Evolutionary conservation across 768 basidiomycete species (phyloP), one percentile per base, ranked within the genome.

Genomic region (Termitomyces bulborhizus): DNA sequence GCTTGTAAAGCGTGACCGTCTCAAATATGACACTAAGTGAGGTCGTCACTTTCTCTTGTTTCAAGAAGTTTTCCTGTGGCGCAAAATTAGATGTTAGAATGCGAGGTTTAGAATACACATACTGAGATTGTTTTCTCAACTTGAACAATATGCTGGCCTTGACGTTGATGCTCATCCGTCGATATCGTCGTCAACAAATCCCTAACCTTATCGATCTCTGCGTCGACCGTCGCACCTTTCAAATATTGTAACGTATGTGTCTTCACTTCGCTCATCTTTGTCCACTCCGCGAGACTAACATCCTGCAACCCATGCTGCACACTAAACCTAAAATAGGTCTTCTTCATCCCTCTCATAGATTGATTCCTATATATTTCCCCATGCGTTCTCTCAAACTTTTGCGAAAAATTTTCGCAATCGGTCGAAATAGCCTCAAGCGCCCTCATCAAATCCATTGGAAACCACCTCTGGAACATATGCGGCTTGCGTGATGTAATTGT

Each of bases 231-330:
- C n/a, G 34, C 37, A 5, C 36, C 18, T 7, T 9, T 7, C 26
- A 54, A n/a, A 37, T 57, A 57, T 9, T 47, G 44, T 24, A 37
- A 2, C 12, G 57, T 55, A 47, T 59, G 57, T 15, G 57, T 48
- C 46, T 36, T 48, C 26, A 59, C 57, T 2, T 59, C 54, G 18
- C 44, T 41, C 46, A 55, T n/a, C 34, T 29, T 52, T 34, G 43
- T 50, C 54, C 54, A 59, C n/a, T 59, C 50, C 18, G 45, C 46
- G 11, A 55, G 36, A 12, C 45, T 41, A 8, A 54, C 53, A 4
- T 51, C 44, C 51, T 59, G 55, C 24, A 59, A 12, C 16, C 59
- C 59, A n/a, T 60, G 59, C 32, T 60, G 55, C 42, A 57, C 59
- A 21, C 53, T 60, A 12, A 60, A 51, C 6, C 59, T 56, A 29